These are phyloP conservation scores for Mucor racemosus DNA, from an alignment of 371 early-diverging fungal genomes.

Conservation along the genomic window DNA sequence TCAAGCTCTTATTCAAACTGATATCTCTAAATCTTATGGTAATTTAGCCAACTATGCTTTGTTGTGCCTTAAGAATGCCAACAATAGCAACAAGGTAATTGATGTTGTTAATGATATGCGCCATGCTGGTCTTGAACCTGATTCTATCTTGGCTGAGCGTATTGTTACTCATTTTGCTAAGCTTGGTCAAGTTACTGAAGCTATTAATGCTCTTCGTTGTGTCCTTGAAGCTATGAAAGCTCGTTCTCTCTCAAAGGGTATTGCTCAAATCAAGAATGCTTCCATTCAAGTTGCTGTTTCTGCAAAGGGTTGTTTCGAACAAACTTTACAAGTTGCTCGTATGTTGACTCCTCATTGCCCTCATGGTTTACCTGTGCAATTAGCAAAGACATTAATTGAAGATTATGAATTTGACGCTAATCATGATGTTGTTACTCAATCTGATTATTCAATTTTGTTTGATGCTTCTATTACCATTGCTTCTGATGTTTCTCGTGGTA, in stretches of 20 bases:
- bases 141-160: slow-evolving; percentile 40
- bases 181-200: slow-evolving; percentile 15
- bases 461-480: slow-evolving; percentile 26
- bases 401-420: slow-evolving; percentile 30
- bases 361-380: slow-evolving; percentile 22
- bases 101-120: slow-evolving; percentile 45
- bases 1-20: slow-evolving; percentile 36
- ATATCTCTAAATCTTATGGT: slow-evolving; percentile 52
- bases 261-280: slow-evolving; percentile 27
- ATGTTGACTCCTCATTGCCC: slow-evolving; percentile 16
- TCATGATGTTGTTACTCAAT: slow-evolving; percentile 14
- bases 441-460: slow-evolving; percentile 28
- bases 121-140: slow-evolving; percentile 43
- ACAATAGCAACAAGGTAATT: slow-evolving; percentile 13
- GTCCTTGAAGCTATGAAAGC: slow-evolving; percentile 37
- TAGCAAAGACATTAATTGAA: slow-evolving; percentile 26
- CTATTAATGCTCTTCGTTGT: slow-evolving; percentile 31
- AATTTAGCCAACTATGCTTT: slow-evolving; percentile 53
- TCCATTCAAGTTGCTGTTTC: slow-evolving; percentile 16
- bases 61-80: slow-evolving; percentile 35
- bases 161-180: slow-evolving; percentile 32
- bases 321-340: slow-evolving; percentile 26
- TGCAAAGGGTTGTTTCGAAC: slow-evolving; percentile 15
- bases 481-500: slow-evolving; percentile 10
- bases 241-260: slow-evolving; percentile 32